A percentile compares a stretch with the other conserved stretches of the same genome.
These are phyloP conservation scores for Cryptococcus floricola DNA, from an alignment of 1,284 basidiomycete genomes.

Conservation along the genomic window DNA sequence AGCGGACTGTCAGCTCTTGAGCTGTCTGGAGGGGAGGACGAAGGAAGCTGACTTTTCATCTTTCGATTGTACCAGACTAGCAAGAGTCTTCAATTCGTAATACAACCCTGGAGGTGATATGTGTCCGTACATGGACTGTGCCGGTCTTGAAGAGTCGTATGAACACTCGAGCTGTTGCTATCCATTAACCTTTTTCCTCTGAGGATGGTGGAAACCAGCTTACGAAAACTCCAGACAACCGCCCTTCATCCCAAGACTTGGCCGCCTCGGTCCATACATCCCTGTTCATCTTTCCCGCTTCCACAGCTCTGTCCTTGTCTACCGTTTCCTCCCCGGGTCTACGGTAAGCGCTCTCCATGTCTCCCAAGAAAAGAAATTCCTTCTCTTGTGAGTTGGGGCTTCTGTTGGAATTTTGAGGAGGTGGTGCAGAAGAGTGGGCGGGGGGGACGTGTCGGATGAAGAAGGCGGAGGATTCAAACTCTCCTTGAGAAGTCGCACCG, in stretches of 20 bases:
- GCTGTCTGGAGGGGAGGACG: background rate
- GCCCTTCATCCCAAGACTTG: constrained; percentile 26
- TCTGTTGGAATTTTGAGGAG: background rate
- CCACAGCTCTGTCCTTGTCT: constrained; percentile 11
- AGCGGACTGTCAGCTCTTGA: background rate
- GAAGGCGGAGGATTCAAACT: constrained; percentile 44
- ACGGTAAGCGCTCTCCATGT: constrained; percentile 36
- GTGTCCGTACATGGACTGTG: constrained; percentile 45
- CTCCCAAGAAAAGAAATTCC: constrained; percentile 49
- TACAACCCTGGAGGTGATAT: constrained; percentile 39
- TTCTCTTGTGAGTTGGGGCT: constrained; percentile 4
- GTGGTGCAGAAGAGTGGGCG: constrained; percentile 10
- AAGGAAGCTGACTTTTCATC: background rate
- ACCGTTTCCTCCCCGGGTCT: constrained; percentile 17
- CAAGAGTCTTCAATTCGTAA: constrained; percentile 38
- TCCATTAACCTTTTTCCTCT: constrained; percentile 1
- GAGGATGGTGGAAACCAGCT: constrained; percentile 9
- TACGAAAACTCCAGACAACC: constrained; percentile 43
- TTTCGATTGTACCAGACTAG: constrained; percentile 16
- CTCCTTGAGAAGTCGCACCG: constrained; percentile 40
- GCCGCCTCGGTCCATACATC: constrained; percentile 44
- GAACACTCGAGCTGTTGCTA: constrained; percentile 47
- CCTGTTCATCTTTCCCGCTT: constrained; percentile 22
- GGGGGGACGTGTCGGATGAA: constrained; percentile 40
- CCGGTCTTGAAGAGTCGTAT: constrained; percentile 39